phyloP scores from a whole-genome alignment of 371 early-diverging fungal genomes.

The Zopfochytrium polystomum region DNA sequence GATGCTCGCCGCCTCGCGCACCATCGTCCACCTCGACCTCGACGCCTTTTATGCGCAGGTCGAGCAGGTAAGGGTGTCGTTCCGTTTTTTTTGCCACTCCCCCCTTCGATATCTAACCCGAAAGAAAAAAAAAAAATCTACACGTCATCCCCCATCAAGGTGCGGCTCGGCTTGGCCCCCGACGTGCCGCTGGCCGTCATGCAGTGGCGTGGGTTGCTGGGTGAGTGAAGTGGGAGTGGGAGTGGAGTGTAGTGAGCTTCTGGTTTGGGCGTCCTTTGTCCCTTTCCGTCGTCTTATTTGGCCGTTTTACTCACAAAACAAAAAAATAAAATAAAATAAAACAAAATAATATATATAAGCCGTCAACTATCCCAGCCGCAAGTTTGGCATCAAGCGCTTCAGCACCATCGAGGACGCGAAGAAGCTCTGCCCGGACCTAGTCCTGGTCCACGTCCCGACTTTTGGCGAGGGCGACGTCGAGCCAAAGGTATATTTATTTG shows the following conservation, averaged over 20 bases:
- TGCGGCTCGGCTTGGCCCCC: slow-evolving; percentile 63
- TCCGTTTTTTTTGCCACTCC: too few relatives aligned
- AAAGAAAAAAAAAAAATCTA: too few relatives aligned
- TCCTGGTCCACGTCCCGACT: slow-evolving; percentile 81
- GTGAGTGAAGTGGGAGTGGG: too few relatives aligned
- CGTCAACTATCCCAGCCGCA: slow-evolving; percentile 68
- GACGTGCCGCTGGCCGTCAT: slow-evolving; percentile 75
- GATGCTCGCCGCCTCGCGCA: slow-evolving; percentile 20
- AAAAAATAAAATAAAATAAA: too few relatives aligned
- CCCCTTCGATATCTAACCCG: too few relatives aligned
- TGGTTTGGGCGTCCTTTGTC: background rate
- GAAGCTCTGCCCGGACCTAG: slow-evolving; percentile 52
- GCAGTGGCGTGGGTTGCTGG: slow-evolving; percentile 87
- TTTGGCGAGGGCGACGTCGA: slow-evolving; percentile 63
- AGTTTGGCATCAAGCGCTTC: slow-evolving; percentile 49
- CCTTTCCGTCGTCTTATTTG: slow-evolving; percentile 28
- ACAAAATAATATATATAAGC: slow-evolving; percentile 80
- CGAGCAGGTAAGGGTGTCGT: too few relatives aligned
- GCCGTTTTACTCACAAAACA: too few relatives aligned
- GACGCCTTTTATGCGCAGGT: slow-evolving; percentile 44
- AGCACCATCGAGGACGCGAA: slow-evolving; percentile 18
- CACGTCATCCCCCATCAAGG: too few relatives aligned
- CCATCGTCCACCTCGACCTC: slow-evolving; percentile 34
- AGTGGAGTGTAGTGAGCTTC: too few relatives aligned
- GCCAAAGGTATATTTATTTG: too few relatives aligned